phyloP scores from a whole-genome alignment of 225 moss, liverwort and hornwort species.

The Takakia lepidozioides region DNA sequence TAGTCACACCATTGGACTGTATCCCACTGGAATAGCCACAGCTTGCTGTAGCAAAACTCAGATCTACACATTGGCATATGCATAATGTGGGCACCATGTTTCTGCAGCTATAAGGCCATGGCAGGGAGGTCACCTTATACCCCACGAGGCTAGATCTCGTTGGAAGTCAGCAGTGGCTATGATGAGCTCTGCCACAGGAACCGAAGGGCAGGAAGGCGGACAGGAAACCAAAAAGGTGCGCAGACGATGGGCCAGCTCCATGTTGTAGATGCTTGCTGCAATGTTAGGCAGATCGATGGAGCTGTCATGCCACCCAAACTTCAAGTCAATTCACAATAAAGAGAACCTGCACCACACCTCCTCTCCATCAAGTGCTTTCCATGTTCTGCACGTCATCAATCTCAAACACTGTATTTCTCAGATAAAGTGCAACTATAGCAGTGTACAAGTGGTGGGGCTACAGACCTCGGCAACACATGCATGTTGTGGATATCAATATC shows the following conservation, averaged over 20 bases:
- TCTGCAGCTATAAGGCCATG: background rate
- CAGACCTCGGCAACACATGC: constrained; percentile 89
- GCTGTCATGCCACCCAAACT: constrained; percentile 18
- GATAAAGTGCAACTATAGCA: too few species aligned
- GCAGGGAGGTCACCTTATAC: constrained; percentile 52
- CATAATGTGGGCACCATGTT: background rate
- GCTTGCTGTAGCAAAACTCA: background rate
- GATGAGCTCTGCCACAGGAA: constrained; percentile 83
- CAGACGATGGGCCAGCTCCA: constrained; percentile 38
- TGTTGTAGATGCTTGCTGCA: constrained; percentile 40
- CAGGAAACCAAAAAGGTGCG: constrained; percentile 41
- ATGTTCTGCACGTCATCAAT: too few species aligned
- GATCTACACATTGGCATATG: background rate
- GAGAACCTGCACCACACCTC: too few species aligned
- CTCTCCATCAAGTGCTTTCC: too few species aligned
- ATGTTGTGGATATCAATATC: constrained; percentile 93
- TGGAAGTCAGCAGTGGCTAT: constrained; percentile 88
- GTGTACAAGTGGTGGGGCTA: too few species aligned
- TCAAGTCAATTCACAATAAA: too few species aligned
- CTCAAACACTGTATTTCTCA: too few species aligned
- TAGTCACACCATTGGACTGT: background rate
- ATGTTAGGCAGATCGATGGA: constrained; percentile 54
- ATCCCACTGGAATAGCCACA: background rate
- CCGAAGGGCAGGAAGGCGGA: constrained; percentile 62
- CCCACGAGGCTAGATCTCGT: constrained; percentile 68